Conservation (phyloP, 176 grass and related monocot species). For the Olyra latifolia region DNA sequence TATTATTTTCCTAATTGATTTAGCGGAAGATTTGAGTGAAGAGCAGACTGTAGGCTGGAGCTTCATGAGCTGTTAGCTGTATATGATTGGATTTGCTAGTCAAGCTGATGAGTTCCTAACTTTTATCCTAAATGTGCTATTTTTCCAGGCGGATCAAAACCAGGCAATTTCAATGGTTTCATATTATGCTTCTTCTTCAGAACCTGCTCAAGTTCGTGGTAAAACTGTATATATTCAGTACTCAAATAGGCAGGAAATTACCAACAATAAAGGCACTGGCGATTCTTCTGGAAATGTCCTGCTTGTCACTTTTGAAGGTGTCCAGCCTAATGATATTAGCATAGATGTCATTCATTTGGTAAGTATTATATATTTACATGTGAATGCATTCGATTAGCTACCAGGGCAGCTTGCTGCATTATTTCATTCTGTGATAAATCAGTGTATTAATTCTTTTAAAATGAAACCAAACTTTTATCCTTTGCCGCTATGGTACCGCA, state of each 20-base stretch:
- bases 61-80: background rate
- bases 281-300: constrained; percentile 87
- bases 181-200: constrained; percentile 83
- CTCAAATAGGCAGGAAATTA: constrained; percentile 95
- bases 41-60: background rate
- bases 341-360: constrained; percentile 98
- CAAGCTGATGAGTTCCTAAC: constrained; percentile 18
- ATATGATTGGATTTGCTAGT: background rate
- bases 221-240: constrained; percentile 98
- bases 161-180: constrained; percentile 96
- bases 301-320: constrained; percentile 88
- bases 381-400: constrained; percentile 5
- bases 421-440: background rate
- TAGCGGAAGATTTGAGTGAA: background rate
- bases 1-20: background rate
- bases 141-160: constrained; percentile 81
- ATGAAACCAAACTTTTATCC: background rate
- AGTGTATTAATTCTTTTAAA: background rate
- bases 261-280: constrained; percentile 77
- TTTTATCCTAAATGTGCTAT: constrained; percentile 26
- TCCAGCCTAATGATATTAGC: constrained; percentile 81
- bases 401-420: background rate
- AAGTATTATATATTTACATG: constrained; percentile 27
- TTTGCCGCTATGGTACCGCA: background rate
- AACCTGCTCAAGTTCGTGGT: constrained; percentile 92